phyloP scores from a whole-genome alignment of 108 stramenopile species.

The Skeletonema potamos region DNA sequence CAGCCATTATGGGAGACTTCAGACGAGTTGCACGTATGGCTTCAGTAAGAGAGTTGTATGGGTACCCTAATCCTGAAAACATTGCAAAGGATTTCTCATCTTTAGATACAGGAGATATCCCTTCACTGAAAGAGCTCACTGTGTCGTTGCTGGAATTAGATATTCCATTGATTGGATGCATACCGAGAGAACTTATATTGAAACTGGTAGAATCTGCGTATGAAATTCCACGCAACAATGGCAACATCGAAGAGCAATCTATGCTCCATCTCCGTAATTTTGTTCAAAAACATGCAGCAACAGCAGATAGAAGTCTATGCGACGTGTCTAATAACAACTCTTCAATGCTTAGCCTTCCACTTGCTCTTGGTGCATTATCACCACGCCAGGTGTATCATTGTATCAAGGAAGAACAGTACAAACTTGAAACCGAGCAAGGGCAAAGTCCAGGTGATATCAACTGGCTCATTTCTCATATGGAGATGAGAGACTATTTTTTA shows the following conservation, averaged over 20 bases:
- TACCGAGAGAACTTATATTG: conserved; percentile 19
- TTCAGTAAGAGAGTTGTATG: conserved; percentile 31
- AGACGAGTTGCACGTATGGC: conserved; percentile 53
- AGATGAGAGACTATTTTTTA: conserved; percentile 76
- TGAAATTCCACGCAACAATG: conserved; percentile 9
- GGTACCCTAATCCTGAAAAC: conserved; percentile 6
- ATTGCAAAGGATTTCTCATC: not conserved
- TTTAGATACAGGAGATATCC: conserved; percentile 40
- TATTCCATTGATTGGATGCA: conserved; percentile 20
- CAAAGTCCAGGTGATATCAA: conserved; percentile 14
- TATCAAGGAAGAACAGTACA: conserved; percentile 27
- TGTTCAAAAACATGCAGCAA: conserved; percentile 44
- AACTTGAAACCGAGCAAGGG: conserved; percentile 13
- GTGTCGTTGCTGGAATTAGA: conserved; percentile 33
- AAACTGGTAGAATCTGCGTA: conserved; percentile 17
- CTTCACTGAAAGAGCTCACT: conserved; percentile 42
- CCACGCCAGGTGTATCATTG: conserved; percentile 52
- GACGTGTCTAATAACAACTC: conserved; percentile 58
- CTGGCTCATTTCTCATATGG: conserved; percentile 70
- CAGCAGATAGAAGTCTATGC: conserved; percentile 55
- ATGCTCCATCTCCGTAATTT: conserved; percentile 46
- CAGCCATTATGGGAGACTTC: conserved; percentile 71
- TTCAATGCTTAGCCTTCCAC: conserved; percentile 42
- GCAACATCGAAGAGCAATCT: conserved; percentile 28
- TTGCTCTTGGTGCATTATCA: conserved; percentile 60